These are phyloP conservation scores for Astragalus membranaceus DNA, from an alignment of 306 rosid genomes.

Conservation along the genomic window DNA sequence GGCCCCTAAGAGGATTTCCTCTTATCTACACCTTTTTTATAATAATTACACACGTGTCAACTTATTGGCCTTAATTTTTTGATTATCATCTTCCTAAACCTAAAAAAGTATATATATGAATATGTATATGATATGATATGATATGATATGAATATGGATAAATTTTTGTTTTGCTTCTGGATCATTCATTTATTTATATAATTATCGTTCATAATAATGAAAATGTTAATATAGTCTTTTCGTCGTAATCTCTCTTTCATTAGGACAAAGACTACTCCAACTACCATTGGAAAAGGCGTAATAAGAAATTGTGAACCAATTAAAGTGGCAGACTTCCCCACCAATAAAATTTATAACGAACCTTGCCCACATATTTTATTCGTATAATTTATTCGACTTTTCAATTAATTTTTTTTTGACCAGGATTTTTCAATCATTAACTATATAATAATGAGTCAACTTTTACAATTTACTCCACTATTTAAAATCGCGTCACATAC, in stretches of 20 bases:
- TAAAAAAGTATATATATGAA: neutral
- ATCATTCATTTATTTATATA: neutral
- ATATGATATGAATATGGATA: neutral
- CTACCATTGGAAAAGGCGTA: conserved; percentile 9
- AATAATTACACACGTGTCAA: neutral
- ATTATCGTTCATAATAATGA: neutral
- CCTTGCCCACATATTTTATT: conserved; percentile 8
- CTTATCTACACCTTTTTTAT: neutral
- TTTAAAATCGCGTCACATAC: too few species aligned
- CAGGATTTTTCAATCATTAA: neutral
- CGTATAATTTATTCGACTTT: neutral
- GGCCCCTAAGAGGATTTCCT: neutral
- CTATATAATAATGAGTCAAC: neutral
- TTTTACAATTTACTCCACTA: neutral
- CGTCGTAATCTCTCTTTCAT: conserved; percentile 26
- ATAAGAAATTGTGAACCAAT: neutral
- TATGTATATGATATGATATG: too few species aligned
- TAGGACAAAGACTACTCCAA: conserved; percentile 25
- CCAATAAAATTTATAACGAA: neutral
- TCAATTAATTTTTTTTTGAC: neutral
- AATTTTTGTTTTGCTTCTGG: neutral
- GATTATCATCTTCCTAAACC: neutral
- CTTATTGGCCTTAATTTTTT: neutral
- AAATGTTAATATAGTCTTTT: neutral
- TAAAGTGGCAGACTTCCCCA: neutral